Evolutionary conservation across 108 stramenopile genomes (phyloP).

Genomic region (Cyclostephanos tholiformis): DNA sequence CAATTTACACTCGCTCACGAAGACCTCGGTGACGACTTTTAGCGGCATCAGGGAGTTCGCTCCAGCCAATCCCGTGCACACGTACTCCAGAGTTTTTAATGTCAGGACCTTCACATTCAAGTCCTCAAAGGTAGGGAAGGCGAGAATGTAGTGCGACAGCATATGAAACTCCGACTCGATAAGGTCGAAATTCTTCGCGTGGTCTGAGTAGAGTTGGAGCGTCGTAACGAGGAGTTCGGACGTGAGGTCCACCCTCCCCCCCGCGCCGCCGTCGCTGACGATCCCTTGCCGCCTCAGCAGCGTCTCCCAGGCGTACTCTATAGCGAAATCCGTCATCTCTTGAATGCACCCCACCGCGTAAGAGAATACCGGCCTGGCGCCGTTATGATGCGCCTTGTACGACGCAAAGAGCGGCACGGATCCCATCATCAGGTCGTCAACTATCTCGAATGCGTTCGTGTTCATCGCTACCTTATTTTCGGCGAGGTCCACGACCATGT

Average conservation of each 20-base stretch:
- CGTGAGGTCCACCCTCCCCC: slow-evolving; percentile 44
- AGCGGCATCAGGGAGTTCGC: slow-evolving; percentile 75
- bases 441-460: slow-evolving; percentile 71
- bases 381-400: slow-evolving; percentile 56
- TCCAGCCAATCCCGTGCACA: slow-evolving; percentile 81
- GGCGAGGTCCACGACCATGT: slow-evolving; percentile 26
- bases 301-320: slow-evolving; percentile 53
- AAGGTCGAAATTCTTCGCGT: slow-evolving; percentile 84
- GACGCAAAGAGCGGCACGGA: slow-evolving; percentile 66
- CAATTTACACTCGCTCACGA: slow-evolving; percentile 77
- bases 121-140: slow-evolving; percentile 85
- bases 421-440: slow-evolving; percentile 78
- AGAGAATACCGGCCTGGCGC: slow-evolving; percentile 50
- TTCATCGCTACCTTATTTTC: slow-evolving; percentile 64
- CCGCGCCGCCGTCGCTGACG: slow-evolving; percentile 16
- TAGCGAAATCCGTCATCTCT: slow-evolving; percentile 58
- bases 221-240: slow-evolving; percentile 78
- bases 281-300: slow-evolving; percentile 4
- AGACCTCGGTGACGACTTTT: slow-evolving; percentile 76
- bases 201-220: slow-evolving; percentile 91
- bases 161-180: slow-evolving; percentile 83
- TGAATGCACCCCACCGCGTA: slow-evolving; percentile 9
- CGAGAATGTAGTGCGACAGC: slow-evolving; percentile 80
- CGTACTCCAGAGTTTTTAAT: slow-evolving; percentile 91
- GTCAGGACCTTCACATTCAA: slow-evolving; percentile 87